Conservation (phyloP, 345 rosid genomes). For the Raphanus sativus region DNA sequence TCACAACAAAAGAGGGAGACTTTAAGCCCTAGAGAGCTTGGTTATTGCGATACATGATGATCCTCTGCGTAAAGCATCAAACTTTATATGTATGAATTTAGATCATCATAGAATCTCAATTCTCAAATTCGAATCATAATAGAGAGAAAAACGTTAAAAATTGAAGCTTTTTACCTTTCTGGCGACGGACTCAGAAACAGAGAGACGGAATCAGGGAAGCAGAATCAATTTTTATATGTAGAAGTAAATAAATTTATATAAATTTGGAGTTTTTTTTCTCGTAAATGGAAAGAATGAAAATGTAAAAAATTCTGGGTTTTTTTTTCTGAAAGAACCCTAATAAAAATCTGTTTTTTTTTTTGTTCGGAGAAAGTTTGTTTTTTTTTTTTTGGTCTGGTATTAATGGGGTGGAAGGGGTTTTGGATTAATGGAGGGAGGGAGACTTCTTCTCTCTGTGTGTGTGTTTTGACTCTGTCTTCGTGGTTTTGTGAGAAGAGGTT, state of each 20-base stretch:
- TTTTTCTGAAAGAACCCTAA: not conserved
- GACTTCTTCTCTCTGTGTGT: not conserved
- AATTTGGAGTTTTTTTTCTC: not conserved
- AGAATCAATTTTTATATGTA: constrained; percentile 8
- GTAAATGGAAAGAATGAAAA: not conserved
- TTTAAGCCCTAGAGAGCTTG: not conserved
- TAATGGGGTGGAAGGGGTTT: constrained; percentile 9
- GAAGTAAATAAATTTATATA: not conserved
- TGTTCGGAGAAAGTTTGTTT: not conserved
- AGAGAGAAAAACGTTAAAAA: constrained; percentile 1
- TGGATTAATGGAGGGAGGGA: constrained; percentile 3
- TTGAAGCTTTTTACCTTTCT: constrained; percentile 10
- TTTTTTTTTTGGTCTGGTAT: not conserved
- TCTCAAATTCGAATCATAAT: not conserved
- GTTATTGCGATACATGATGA: not conserved
- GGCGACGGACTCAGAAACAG: constrained; percentile 4
- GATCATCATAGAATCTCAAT: not conserved
- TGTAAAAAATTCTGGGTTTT: not conserved
- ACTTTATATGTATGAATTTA: not conserved
- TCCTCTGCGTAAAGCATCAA: constrained; percentile 12
- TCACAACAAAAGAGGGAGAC: not conserved
- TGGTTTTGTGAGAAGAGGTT: constrained; percentile 12
- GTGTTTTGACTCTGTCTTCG: constrained; percentile 8
- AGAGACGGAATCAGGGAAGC: not conserved
- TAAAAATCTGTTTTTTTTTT: not conserved